Conservation (phyloP, 2,329 filamentous ascomycete genomes). For the Fusarium veterinarium region DNA sequence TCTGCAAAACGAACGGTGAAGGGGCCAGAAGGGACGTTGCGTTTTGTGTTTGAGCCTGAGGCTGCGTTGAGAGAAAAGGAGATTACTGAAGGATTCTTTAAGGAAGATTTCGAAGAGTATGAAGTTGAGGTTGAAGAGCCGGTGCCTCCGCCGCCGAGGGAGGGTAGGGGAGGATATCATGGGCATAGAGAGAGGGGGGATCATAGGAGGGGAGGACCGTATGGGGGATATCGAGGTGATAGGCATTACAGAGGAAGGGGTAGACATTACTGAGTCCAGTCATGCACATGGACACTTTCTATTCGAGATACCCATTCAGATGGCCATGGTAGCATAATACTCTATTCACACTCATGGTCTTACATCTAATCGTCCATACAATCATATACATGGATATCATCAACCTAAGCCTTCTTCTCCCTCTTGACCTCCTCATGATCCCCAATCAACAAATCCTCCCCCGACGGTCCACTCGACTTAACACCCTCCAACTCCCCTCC, state of each 20-base stretch:
- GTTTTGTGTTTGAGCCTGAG: slow-evolving; percentile 88
- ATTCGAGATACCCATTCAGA: slow-evolving; percentile 26
- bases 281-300: background rate
- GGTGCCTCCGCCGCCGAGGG: slow-evolving; percentile 51
- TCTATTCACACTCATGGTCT: background rate
- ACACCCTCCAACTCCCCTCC: slow-evolving; percentile 48
- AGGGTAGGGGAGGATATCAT: slow-evolving; percentile 45
- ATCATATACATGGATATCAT: slow-evolving; percentile 19
- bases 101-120: slow-evolving; percentile 80
- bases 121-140: slow-evolving; percentile 81
- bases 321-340: background rate
- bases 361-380: background rate
- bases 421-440: slow-evolving; percentile 14
- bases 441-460: slow-evolving; percentile 47
- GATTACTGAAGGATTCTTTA: slow-evolving; percentile 75
- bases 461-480: slow-evolving; percentile 51
- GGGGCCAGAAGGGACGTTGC: slow-evolving; percentile 77
- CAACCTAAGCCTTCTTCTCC: background rate
- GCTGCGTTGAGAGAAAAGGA: slow-evolving; percentile 78
- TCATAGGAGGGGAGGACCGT: slow-evolving; percentile 48
- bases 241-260: slow-evolving; percentile 50
- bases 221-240: slow-evolving; percentile 51
- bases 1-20: slow-evolving; percentile 50
- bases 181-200: slow-evolving; percentile 50
- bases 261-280: slow-evolving; percentile 45